Evolutionary conservation across 805 yeast genomes (phyloP).

Genomic region (Ogataea dorogensis): DNA sequence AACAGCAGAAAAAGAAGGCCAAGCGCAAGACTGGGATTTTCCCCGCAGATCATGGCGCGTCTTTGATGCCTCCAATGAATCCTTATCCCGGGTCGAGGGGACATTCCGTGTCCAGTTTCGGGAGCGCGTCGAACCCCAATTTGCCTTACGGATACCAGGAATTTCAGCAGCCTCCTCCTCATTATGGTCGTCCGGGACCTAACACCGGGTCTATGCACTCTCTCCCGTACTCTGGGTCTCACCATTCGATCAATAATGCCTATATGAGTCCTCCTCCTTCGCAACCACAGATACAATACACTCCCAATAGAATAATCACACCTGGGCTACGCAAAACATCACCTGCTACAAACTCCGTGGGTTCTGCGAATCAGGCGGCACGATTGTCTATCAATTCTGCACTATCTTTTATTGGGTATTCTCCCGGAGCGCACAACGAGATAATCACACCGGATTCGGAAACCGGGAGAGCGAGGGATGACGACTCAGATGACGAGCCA

Average conservation of each 20-base stretch:
- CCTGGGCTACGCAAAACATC: slow-evolving; percentile 24
- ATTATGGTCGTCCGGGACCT: no score
- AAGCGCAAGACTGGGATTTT: slow-evolving; percentile 25
- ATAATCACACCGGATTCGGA: slow-evolving; percentile 21
- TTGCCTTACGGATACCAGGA: slow-evolving; percentile 4
- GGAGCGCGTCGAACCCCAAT: slow-evolving; percentile 8
- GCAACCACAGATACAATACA: slow-evolving; percentile 10
- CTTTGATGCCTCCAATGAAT: slow-evolving; percentile 5
- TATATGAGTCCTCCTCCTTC: slow-evolving; percentile 7
- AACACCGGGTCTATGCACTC: slow-evolving; percentile 2
- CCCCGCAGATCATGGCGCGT: slow-evolving; percentile 5
- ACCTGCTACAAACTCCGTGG: slow-evolving; percentile 5
- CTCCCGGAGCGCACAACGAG: slow-evolving; percentile 16
- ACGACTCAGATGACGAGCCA: slow-evolving; percentile 10
- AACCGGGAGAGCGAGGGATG: slow-evolving; percentile 14
- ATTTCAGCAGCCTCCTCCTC: slow-evolving; percentile 2
- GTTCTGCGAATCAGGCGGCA: slow-evolving; percentile 16
- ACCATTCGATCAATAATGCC: slow-evolving; percentile 4
- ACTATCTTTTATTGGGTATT: slow-evolving; percentile 21
- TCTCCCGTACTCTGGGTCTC: slow-evolving; percentile 4
- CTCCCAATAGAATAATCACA: slow-evolving; percentile 19
- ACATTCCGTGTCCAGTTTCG: slow-evolving; percentile 5
- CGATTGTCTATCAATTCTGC: slow-evolving; percentile 28
- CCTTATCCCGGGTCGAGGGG: slow-evolving; percentile 4
- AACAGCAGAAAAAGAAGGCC: slow-evolving; percentile 29